Evolutionary conservation across 2,329 filamentous ascomycete genomes (phyloP).

Genomic region (Aspergillus oerlinghausenensis): DNA sequence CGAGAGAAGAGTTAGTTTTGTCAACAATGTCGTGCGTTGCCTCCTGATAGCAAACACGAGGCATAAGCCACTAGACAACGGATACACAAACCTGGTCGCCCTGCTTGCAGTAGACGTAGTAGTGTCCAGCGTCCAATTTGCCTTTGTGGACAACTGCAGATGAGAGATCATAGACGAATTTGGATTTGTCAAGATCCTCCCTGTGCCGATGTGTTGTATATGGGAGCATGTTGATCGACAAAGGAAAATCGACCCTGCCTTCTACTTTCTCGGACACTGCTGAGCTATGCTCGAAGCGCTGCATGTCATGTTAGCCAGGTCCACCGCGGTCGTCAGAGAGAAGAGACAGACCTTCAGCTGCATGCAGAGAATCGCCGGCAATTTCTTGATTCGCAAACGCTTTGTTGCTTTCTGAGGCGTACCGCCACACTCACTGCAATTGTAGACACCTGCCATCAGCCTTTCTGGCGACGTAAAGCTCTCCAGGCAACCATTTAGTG

Average conservation of each 20-base stretch:
- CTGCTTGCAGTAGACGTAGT: constrained; percentile 81
- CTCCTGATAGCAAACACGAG: not conserved
- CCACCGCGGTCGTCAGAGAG: not conserved
- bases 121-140: constrained; percentile 88
- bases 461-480: constrained; percentile 84
- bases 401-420: constrained; percentile 73
- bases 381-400: constrained; percentile 74
- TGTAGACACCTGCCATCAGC: constrained; percentile 69
- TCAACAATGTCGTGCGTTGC: constrained; percentile 1
- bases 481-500: constrained; percentile 71
- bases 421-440: constrained; percentile 72
- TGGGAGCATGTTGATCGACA: constrained; percentile 83
- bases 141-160: constrained; percentile 92
- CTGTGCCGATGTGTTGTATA: constrained; percentile 66
- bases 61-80: not conserved
- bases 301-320: constrained; percentile 4
- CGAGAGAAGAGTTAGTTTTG: constrained; percentile 3
- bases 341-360: constrained; percentile 70
- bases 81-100: constrained; percentile 58
- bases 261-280: constrained; percentile 80
- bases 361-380: constrained; percentile 86
- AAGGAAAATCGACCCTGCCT: constrained; percentile 76
- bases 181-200: constrained; percentile 33
- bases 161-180: constrained; percentile 78
- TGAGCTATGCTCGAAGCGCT: constrained; percentile 73